Conservation (phyloP, 768 basidiomycete species). For the Mycena latifolia region DNA sequence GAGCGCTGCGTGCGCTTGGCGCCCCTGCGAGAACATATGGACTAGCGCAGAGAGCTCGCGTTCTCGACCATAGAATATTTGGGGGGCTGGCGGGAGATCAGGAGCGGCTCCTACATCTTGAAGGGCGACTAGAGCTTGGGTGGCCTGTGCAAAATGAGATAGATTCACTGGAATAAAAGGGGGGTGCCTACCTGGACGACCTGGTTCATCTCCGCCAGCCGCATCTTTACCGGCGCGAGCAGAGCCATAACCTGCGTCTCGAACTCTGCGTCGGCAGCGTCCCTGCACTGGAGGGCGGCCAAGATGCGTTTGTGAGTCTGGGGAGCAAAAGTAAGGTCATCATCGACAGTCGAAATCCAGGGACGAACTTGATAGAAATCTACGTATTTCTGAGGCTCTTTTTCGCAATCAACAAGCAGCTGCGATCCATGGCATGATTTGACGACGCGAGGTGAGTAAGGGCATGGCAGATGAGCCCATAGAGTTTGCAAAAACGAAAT, state of each 20-base stretch:
- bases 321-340: neutral
- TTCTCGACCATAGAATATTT: constrained; percentile 31
- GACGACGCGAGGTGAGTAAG: neutral
- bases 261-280: constrained; percentile 24
- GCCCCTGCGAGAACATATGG: neutral
- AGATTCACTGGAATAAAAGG: neutral
- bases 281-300: constrained; percentile 18
- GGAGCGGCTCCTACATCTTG: neutral
- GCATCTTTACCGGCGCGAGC: constrained; percentile 16
- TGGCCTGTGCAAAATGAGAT: constrained; percentile 3
- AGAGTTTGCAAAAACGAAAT: neutral
- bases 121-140: neutral
- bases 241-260: constrained; percentile 19
- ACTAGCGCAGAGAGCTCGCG: constrained; percentile 16
- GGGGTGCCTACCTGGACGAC: neutral
- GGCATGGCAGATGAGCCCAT: neutral
- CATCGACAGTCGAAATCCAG: no score
- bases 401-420: constrained; percentile 16
- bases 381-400: neutral
- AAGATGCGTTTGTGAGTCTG: constrained; percentile 11
- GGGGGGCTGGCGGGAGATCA: constrained; percentile 29
- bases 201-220: constrained; percentile 9
- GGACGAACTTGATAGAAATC: constrained; percentile 27
- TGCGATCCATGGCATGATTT: neutral
- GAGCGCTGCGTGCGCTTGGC: constrained; percentile 6